Evolutionary conservation across 1,284 basidiomycete genomes (phyloP).

Genomic region (Microbotryomycetes sp.): DNA sequence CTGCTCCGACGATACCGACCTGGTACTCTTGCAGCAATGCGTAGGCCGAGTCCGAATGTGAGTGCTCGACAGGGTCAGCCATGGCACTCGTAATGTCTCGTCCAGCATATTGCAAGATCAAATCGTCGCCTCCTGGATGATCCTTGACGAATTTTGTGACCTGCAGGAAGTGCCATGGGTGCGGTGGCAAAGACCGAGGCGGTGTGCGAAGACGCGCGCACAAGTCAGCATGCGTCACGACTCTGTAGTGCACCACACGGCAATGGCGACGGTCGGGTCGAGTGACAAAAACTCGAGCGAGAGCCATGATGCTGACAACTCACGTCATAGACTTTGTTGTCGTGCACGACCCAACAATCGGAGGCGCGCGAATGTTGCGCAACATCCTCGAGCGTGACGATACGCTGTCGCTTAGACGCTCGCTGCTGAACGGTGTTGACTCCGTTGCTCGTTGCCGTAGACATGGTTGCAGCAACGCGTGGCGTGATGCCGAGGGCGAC

Average conservation of each 20-base stretch:
- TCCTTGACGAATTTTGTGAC: slow-evolving; percentile 60
- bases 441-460: neutral
- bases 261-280: neutral
- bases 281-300: no score
- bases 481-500: neutral
- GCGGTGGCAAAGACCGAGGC: neutral
- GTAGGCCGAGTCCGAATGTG: slow-evolving; percentile 89
- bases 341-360: slow-evolving; percentile 68
- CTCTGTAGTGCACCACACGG: neutral
- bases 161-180: slow-evolving; percentile 1
- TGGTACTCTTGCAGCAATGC: slow-evolving; percentile 83
- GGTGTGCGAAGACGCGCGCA: neutral
- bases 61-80: slow-evolving; percentile 76
- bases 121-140: slow-evolving; percentile 80
- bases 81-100: slow-evolving; percentile 75
- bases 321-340: slow-evolving; percentile 72
- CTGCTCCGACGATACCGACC: slow-evolving; percentile 70
- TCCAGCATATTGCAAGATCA: slow-evolving; percentile 54
- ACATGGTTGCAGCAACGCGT: neutral
- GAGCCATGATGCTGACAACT: neutral
- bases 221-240: neutral
- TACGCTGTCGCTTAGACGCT: slow-evolving; percentile 38
- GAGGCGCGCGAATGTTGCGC: slow-evolving; percentile 51
- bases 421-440: neutral
- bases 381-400: slow-evolving; percentile 66